Base-by-base conservation (phyloP, 352 stramenopile species). In the Globisporangium mamillatum region DNA sequence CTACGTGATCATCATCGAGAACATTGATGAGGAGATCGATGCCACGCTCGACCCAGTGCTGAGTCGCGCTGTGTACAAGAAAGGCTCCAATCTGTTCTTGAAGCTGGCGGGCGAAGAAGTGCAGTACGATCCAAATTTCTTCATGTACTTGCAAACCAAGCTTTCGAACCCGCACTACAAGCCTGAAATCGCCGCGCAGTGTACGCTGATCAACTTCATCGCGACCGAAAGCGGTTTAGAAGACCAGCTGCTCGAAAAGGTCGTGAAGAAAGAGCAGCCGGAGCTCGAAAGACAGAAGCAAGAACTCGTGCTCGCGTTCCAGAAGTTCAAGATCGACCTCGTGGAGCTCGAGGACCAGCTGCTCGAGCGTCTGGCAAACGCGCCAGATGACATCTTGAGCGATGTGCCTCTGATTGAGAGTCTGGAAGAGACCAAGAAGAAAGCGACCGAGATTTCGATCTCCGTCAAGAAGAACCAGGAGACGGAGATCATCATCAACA, bases 201-300 rank as follows among this genome's bases (percentile, higher is more conserved):
- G 90, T 61, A 99, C 97, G 34, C 69, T 99, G n/a, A 98, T 99
- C 74, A 99, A 99, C 79, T 99, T 99, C 65, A 99, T 99, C 74
- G 97, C 96, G 18, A 99, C 96, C 0, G 96, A 99, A 74, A 96
- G 86, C 56, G 97, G 97, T 14, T 71, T 99, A 0, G 94, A 99
- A 75, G 97, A 99, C 68, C 97, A 99, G 69, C 77, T 99, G 24
- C 73, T 99, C 16, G 96, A 97, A 25, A 98, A 98, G 70, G 95
- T 98, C 14, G 97, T 99, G 61, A 97, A 98, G 56, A 92, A 98
- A 53, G 97, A 99, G 73, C 85, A 98, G 59, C 90, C 90, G 0
- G 95, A 99, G 70, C 88, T 99, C 12, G 95, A 99, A 73, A 89
- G 93, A 16, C 92, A 98, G 68, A 94, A 97, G 65, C 95, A 98